These are phyloP conservation scores for Saitozyma podzolica DNA, from an alignment of 768 basidiomycete genomes.

Conservation along the genomic window DNA sequence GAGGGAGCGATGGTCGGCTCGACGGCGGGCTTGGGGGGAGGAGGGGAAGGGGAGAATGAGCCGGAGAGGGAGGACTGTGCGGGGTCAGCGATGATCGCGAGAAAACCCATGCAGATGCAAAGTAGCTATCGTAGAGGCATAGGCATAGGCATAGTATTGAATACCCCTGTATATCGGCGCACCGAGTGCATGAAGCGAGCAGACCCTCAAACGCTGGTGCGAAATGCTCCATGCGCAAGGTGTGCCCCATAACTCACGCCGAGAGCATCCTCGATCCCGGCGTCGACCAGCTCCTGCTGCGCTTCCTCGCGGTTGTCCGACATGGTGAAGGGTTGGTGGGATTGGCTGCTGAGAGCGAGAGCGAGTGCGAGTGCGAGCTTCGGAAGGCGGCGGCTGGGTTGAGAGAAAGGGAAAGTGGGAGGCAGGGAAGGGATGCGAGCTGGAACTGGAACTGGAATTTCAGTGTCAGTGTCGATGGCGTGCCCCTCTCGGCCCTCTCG, in stretches of 20 bases:
- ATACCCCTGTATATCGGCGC: no score
- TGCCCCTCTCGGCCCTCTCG: no score
- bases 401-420: no score
- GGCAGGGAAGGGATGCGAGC: no score
- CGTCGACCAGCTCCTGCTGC: constrained; percentile 31
- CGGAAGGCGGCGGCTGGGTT: no score
- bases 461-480: no score
- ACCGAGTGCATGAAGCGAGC: no score
- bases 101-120: constrained; percentile 31
- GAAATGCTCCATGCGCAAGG: no score
- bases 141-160: not conserved
- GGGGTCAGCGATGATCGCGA: constrained; percentile 45
- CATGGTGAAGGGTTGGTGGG: constrained; percentile 17
- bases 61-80: constrained; percentile 26
- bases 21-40: constrained; percentile 10
- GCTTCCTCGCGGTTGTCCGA: constrained; percentile 41
- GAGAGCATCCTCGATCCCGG: constrained; percentile 56
- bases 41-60: constrained; percentile 33
- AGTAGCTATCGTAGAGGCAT: constrained; percentile 44
- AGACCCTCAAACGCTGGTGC: no score
- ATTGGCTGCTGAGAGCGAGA: no score
- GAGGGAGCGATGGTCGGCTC: not conserved
- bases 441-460: no score
- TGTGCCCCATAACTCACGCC: constrained; percentile 38
- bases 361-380: no score